Evolutionary conservation across 768 basidiomycete species (phyloP).

Genomic region (Mycena latifolia): DNA sequence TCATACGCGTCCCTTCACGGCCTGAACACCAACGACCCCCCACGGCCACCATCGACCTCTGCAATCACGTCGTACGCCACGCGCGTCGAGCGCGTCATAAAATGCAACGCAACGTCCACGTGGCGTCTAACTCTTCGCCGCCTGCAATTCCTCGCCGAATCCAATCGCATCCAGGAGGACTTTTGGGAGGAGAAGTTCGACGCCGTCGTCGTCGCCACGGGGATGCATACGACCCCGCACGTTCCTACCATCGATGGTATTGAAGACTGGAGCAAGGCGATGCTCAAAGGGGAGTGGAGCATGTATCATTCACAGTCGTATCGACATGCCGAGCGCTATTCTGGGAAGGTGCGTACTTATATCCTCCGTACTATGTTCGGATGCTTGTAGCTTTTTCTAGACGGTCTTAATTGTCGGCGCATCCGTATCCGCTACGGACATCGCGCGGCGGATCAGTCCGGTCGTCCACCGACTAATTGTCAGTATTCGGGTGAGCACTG

Average conservation of each 20-base stretch:
- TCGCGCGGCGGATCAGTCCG: conserved; percentile 29
- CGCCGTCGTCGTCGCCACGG: conserved; percentile 47
- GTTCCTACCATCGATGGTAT: conserved; percentile 46
- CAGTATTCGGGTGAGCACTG: conserved; percentile 29
- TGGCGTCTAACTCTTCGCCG: conserved; percentile 39
- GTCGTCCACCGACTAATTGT: conserved; percentile 28
- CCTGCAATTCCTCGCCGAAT: conserved; percentile 27
- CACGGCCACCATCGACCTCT: conserved; percentile 10
- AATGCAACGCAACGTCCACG: conserved; percentile 32
- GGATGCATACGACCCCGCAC: conserved; percentile 43
- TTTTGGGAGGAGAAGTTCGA: conserved; percentile 47
- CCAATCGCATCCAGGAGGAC: conserved; percentile 30
- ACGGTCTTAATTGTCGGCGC: conserved; percentile 36
- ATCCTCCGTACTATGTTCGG: too few relatives aligned
- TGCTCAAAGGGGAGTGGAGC: conserved; percentile 29
- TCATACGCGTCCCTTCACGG: conserved; percentile 46
- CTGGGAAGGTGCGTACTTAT: conserved; percentile 44
- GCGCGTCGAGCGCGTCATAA: conserved; percentile 49
- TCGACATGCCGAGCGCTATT: conserved; percentile 41
- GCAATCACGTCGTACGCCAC: conserved; percentile 47
- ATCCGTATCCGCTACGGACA: too few relatives aligned
- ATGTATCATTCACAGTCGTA: conserved; percentile 46
- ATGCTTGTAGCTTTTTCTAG: too few relatives aligned
- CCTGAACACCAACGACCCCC: conserved; percentile 45
- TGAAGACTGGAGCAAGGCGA: conserved; percentile 39